Evolutionary conservation across 1,284 basidiomycete genomes (phyloP), one percentile per base, ranked within the genome.

Genomic region (Apiotrichum laibachii): DNA sequence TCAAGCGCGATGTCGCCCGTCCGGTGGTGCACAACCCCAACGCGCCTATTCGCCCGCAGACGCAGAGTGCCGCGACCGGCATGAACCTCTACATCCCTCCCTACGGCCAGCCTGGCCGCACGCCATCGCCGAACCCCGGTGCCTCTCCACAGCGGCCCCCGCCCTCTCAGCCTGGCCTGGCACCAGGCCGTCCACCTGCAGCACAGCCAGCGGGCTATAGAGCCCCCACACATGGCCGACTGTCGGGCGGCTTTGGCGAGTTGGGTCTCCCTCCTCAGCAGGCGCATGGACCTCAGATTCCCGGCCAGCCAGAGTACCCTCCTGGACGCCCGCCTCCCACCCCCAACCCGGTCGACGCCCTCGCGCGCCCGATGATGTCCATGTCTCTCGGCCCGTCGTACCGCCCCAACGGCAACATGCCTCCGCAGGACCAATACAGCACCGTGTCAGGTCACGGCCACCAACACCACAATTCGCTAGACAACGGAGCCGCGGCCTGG

Each of bases 51-150:
- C 59, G 58, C 58, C 54, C 55, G 16, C 56, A 71, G 15, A 67
- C 70, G 2, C 66, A 68, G 18, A 75, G 75, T 53, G 64, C 75
- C 33, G 67, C 73, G 18, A 70, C 72, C 1, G 75, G 73, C 12
- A 70, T 72, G 67, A 72, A 67, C 59, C 67, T 77, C 12, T 77
- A 77, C 58, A 76, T 75, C 10, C 75, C 75, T 4, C 75, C 75
- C 0, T 77, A 77, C 46, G 65, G 63, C 26, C 66, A 72, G 49
- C 59, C 59, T 18, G 57, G 56, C 45, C 55, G 59, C 45, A 55
- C 45, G 35, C 50, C 60, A 2, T 61, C 64, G 22, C 45, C 22
- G 12, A 6, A 8, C 15, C 11, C 22, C 26, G 22, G 22, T 12
- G 22, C 13, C 22, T 8, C 19, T 21, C 43, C 19, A 8, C 16